Evolutionary conservation across 1,139 yeast species (phyloP), one percentile per base, ranked within the genome.

Genomic region (Hanseniaspora sp.): DNA sequence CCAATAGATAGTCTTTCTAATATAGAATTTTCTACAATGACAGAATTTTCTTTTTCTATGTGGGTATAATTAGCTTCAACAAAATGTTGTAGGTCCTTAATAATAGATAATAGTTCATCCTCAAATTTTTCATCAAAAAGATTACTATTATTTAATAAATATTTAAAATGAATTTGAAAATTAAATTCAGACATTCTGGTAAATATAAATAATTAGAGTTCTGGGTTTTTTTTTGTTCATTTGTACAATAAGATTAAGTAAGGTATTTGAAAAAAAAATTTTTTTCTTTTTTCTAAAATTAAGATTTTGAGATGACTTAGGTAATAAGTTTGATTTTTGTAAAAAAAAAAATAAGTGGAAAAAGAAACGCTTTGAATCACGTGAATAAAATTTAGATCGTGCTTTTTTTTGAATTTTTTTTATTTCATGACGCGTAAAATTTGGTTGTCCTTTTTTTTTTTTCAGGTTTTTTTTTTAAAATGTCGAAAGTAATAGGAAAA

Each of bases 1-100:
- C 77, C 77, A 3, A 81, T 63, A 13, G 74, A 67, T 42, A 86
- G 69, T 1, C 74, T 62, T 39, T 63, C 63, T 12, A 77, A 53
- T 37, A 59, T 52, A 18, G 49, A 33, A n/a, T 1, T 65, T 60
- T 61, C 73, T 74, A 30, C 68, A 13, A 23, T 29, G 15, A 17
- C 41, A 5, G 58, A 56, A 1, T 59, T 55, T 1, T 29, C 39
- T 1, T 55, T 48, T 2, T 51, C 49, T 1, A 97, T 97, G 4
- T 97, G 97, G 0, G 96, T 86, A 64, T 76, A 86, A 65, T 90
- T 90, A 54, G 77, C 69, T 64, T 87, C 95, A 28, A 85, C 70
- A 63, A 84, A 90, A 7, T 39, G 12, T 28, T 51, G 54, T 8
- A 51, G 5, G 29, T 51, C 17, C 7, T 45, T 31, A n/a, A 51